Evolutionary conservation across 768 basidiomycete genomes (phyloP).

Genomic region (Trametes cubensis): DNA sequence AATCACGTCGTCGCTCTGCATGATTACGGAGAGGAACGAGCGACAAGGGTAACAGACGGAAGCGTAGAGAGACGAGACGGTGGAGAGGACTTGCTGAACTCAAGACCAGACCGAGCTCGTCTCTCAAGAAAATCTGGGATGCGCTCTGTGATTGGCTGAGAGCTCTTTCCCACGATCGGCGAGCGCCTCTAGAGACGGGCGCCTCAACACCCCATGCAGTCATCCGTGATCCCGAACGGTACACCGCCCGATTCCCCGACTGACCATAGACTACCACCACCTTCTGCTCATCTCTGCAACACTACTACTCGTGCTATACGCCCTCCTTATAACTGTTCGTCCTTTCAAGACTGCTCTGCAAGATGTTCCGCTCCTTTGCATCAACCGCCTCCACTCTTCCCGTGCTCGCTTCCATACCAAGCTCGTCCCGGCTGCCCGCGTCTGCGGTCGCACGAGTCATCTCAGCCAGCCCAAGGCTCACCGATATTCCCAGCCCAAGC

Average conservation of each 20-base stretch:
- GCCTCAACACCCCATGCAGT: background rate
- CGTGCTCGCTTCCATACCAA: background rate
- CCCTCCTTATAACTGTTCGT: background rate
- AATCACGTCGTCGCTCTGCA: slow-evolving; percentile 98
- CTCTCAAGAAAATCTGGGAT: slow-evolving; percentile 25
- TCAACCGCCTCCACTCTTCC: background rate
- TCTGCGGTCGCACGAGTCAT: slow-evolving; percentile 5
- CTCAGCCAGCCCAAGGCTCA: too few relatives aligned
- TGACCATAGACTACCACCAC: slow-evolving; percentile 10
- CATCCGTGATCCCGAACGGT: background rate
- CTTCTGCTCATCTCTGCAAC: background rate
- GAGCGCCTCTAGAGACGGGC: background rate
- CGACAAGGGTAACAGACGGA: background rate
- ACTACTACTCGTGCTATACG: too few relatives aligned
- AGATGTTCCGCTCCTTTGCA: slow-evolving; percentile 13
- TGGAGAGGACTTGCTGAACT: slow-evolving; percentile 5
- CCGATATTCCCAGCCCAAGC: background rate
- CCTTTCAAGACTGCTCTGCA: background rate
- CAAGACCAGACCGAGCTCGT: background rate
- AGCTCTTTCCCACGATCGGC: slow-evolving; percentile 13
- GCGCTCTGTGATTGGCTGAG: slow-evolving; percentile 21
- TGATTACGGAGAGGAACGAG: slow-evolving; percentile 31
- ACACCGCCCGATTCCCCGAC: background rate
- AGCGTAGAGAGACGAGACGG: background rate
- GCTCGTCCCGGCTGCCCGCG: slow-evolving; percentile 1